These are phyloP conservation scores for Pythium rishiriense DNA, from an alignment of 352 stramenopile genomes.

Conservation along the genomic window DNA sequence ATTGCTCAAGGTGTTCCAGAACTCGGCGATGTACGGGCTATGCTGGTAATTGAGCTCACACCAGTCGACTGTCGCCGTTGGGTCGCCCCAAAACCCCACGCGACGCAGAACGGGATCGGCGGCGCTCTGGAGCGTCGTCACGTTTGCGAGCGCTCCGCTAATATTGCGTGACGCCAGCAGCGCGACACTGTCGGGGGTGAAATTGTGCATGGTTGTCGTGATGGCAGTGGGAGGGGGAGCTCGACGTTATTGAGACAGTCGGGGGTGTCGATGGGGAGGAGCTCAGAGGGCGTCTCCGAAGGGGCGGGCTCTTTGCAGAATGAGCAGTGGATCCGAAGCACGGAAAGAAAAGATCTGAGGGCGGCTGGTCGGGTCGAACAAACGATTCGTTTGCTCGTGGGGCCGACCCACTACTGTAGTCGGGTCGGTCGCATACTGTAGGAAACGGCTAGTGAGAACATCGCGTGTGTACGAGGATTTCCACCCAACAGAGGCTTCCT, in stretches of 20 bases:
- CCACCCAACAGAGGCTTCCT: background rate
- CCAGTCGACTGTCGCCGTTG: slow-evolving; percentile 86
- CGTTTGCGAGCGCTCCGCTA: background rate
- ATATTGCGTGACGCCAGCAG: background rate
- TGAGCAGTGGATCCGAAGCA: background rate
- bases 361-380: background rate
- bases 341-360: background rate
- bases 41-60: slow-evolving; percentile 84
- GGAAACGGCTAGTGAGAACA: background rate
- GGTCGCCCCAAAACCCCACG: slow-evolving; percentile 46
- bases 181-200: background rate
- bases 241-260: background rate
- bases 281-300: background rate
- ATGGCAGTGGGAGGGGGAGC: background rate
- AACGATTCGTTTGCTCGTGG: background rate
- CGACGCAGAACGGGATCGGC: background rate
- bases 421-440: background rate
- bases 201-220: slow-evolving; percentile 3
- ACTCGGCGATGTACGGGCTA: slow-evolving; percentile 83
- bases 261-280: background rate
- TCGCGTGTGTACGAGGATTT: background rate
- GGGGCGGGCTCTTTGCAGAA: background rate
- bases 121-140: background rate
- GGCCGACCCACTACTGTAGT: background rate
- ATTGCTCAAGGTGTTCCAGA: slow-evolving; percentile 89